Evolutionary conservation across 2,329 filamentous ascomycete genomes (phyloP).

Genomic region (Fusarium stilboides): DNA sequence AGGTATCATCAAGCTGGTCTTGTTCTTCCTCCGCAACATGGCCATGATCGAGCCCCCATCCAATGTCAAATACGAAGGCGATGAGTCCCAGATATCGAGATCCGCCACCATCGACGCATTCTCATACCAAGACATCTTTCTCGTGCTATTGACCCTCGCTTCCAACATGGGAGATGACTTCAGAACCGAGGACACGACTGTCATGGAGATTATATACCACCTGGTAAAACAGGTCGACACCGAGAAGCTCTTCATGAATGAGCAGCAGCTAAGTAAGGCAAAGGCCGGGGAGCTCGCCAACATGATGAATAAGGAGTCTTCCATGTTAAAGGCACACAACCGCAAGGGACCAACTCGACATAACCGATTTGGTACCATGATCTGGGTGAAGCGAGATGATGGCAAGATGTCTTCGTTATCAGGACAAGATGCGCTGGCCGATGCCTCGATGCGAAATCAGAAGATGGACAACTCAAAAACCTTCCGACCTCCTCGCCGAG

Average conservation of each 20-base stretch:
- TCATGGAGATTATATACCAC: constrained; percentile 94
- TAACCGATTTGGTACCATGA: constrained; percentile 96
- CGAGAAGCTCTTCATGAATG: constrained; percentile 87
- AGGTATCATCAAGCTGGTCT: constrained; percentile 89
- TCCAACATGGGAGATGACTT: constrained; percentile 97
- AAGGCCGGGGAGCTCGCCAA: constrained; percentile 81
- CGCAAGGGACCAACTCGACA: constrained; percentile 87
- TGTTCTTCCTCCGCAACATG: constrained; percentile 92
- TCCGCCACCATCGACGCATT: constrained; percentile 92
- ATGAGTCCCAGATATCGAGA: constrained; percentile 89
- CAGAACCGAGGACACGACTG: constrained; percentile 86
- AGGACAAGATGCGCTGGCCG: constrained; percentile 86
- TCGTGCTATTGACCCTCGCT: constrained; percentile 85
- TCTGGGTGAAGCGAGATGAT: constrained; percentile 92
- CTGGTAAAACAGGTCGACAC: constrained; percentile 91
- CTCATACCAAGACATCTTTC: constrained; percentile 90
- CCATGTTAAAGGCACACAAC: constrained; percentile 84
- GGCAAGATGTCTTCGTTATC: constrained; percentile 88
- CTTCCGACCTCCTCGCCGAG: constrained; percentile 84
- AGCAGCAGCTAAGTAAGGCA: constrained; percentile 77
- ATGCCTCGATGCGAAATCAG: constrained; percentile 79
- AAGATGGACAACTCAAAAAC: constrained; percentile 95
- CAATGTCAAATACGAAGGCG: constrained; percentile 83
- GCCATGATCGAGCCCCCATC: constrained; percentile 84
- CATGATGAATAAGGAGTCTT: constrained; percentile 85